Percentiles rank a stretch among this genome's conserved stretches.
These are phyloP conservation scores for Actinomortierella wolfii DNA, from an alignment of 371 early-diverging fungal genomes.

Conservation along the genomic window DNA sequence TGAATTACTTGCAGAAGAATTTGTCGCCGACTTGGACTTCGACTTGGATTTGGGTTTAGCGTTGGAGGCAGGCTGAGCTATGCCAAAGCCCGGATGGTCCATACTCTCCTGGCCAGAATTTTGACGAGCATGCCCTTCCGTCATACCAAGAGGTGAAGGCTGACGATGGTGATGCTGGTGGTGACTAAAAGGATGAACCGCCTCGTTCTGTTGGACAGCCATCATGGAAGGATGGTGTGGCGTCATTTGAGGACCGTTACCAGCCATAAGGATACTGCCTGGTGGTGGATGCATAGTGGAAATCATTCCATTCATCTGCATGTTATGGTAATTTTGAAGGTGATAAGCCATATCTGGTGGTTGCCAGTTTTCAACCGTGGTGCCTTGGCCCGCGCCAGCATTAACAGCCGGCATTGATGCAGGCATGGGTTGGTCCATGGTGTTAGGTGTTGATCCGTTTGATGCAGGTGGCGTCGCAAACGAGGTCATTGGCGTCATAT, in stretches of 20 bases:
- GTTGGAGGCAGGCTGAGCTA: conserved; percentile 4
- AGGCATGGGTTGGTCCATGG: no score
- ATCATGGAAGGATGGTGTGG: no score
- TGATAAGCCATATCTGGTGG: conserved; percentile 43
- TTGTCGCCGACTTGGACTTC: conserved; percentile 1
- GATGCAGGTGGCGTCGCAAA: conserved; percentile 3
- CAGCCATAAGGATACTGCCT: conserved; percentile 13
- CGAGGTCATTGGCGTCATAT: conserved; percentile 19
- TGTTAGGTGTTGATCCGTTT: no score
- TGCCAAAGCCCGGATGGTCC: no score
- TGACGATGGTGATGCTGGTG: no score
- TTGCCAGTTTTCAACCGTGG: conserved; percentile 39
- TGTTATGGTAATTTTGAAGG: conserved; percentile 33
- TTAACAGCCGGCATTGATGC: conserved; percentile 2
- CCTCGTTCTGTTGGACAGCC: no score
- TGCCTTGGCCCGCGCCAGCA: conserved; percentile 17
- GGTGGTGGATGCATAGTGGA: conserved; percentile 22
- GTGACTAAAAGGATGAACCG: no score
- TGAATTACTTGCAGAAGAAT: no score
- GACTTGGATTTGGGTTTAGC: conserved; percentile 15
- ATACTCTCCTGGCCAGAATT: no score
- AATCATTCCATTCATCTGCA: conserved; percentile 28
- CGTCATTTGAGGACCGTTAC: no score
- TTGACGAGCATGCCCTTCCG: no score
- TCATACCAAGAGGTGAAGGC: no score